Evolutionary conservation across 2,329 filamentous ascomycete genomes (phyloP).

Genomic region (Sclerotinia sclerotiorum): DNA sequence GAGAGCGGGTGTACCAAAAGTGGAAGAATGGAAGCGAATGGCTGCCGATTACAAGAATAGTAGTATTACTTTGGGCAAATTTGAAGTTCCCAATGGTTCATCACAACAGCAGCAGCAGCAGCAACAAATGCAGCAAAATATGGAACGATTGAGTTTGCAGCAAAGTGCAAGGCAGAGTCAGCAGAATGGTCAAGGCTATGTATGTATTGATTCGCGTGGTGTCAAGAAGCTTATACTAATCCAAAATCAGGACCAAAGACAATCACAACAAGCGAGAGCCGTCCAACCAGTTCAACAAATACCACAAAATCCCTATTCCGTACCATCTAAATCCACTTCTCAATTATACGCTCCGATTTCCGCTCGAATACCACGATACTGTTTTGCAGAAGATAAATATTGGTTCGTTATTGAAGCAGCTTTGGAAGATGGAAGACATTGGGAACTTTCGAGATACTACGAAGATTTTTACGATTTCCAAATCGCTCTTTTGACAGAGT

Average conservation of each 20-base stretch:
- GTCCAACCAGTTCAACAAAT: conserved; percentile 34
- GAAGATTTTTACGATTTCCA: conserved; percentile 99
- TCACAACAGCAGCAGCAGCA: conserved; percentile 58
- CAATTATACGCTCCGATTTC: conserved; percentile 73
- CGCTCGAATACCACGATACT: conserved; percentile 87
- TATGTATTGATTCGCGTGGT: conserved; percentile 39
- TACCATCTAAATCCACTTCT: conserved; percentile 47
- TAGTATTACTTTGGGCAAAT: conserved; percentile 93
- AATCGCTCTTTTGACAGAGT: conserved; percentile 88
- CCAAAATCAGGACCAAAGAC: conserved; percentile 30
- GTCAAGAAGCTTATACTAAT: conserved; percentile 7
- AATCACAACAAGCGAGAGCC: conserved; percentile 35
- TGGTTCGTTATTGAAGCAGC: conserved; percentile 96
- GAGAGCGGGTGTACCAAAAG: conserved; percentile 85
- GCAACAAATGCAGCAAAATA: conserved; percentile 64
- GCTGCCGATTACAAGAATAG: conserved; percentile 99
- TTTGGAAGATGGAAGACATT: conserved; percentile 85
- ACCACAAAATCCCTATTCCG: conserved; percentile 38
- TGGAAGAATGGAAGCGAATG: conserved; percentile 99
- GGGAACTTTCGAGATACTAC: conserved; percentile 93
- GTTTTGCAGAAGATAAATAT: conserved; percentile 96
- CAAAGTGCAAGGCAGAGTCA: conserved; percentile 51
- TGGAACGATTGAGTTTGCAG: conserved; percentile 78
- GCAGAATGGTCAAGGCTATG: conserved; percentile 51
- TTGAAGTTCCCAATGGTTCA: conserved; percentile 58